Conservation (phyloP, 176 grass and related monocot genomes). For the Musa troglodytarum region DNA sequence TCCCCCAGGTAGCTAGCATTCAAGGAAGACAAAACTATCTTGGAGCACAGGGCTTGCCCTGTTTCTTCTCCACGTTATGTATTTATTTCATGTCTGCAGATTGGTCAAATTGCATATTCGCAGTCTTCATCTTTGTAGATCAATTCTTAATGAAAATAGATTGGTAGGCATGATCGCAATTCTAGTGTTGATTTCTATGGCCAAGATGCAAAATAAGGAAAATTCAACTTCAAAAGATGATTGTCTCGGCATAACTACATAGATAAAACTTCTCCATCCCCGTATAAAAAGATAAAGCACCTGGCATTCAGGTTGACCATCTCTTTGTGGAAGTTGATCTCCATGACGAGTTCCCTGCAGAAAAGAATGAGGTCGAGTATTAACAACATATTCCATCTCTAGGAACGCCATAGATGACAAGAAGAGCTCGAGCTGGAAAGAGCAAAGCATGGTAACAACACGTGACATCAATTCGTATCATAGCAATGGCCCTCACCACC, state of each 20-base stretch:
- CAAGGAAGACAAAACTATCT: not conserved
- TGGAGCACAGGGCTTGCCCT: not conserved
- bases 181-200: not conserved
- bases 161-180: not conserved
- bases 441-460: not conserved
- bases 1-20: not conserved
- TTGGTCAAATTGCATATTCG: not conserved
- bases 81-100: too few species aligned
- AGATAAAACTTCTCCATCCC: not conserved
- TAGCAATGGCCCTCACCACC: not conserved
- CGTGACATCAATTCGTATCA: not conserved
- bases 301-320: constrained; percentile 51
- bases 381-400: not conserved
- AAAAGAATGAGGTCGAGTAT: not conserved
- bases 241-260: not conserved
- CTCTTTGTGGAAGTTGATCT: constrained; percentile 39
- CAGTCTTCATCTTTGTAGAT: not conserved
- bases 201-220: not conserved
- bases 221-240: not conserved
- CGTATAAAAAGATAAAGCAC: constrained; percentile 16
- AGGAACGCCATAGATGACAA: not conserved
- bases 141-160: not conserved
- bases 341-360: constrained; percentile 25
- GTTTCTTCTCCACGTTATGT: not conserved
- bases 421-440: not conserved